phyloP scores from a whole-genome alignment of 2,329 filamentous ascomycete genomes.

The Fusarium drepaniforme region DNA sequence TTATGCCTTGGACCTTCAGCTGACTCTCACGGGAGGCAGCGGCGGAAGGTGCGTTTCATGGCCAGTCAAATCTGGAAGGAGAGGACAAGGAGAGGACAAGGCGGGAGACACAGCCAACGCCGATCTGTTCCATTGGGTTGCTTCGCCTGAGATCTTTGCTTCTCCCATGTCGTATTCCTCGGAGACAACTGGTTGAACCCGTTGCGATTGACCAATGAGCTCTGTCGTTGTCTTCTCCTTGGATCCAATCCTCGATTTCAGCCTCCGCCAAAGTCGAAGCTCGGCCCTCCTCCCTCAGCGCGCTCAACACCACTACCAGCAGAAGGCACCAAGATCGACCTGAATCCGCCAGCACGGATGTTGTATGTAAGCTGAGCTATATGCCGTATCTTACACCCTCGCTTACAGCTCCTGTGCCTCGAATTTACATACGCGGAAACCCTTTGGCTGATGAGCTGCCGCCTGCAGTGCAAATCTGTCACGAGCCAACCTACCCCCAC shows the following conservation, averaged over 20 bases:
- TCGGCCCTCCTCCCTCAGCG: background rate
- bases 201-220: conserved; percentile 20
- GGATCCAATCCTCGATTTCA: conserved; percentile 3
- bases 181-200: conserved; percentile 11
- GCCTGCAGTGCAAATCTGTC: background rate
- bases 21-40: conserved; percentile 19
- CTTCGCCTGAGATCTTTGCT: conserved; percentile 24
- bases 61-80: conserved; percentile 31
- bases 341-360: conserved; percentile 17
- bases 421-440: background rate
- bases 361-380: conserved; percentile 1
- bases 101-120: conserved; percentile 14
- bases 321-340: conserved; percentile 4
- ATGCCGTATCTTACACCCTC: conserved; percentile 10
- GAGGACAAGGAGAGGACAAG: conserved; percentile 24
- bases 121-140: conserved; percentile 33
- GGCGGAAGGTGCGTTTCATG: conserved; percentile 37
- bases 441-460: background rate
- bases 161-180: conserved; percentile 19
- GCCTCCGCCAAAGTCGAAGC: conserved; percentile 6
- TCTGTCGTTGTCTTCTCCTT: background rate
- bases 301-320: background rate
- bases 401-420: conserved; percentile 1
- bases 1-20: conserved; percentile 18
- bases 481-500: conserved; percentile 3